Percentiles rank a stretch among this genome's conserved stretches.
Conservation (phyloP, 345 rosid species). For the Moringa oleifera region DNA sequence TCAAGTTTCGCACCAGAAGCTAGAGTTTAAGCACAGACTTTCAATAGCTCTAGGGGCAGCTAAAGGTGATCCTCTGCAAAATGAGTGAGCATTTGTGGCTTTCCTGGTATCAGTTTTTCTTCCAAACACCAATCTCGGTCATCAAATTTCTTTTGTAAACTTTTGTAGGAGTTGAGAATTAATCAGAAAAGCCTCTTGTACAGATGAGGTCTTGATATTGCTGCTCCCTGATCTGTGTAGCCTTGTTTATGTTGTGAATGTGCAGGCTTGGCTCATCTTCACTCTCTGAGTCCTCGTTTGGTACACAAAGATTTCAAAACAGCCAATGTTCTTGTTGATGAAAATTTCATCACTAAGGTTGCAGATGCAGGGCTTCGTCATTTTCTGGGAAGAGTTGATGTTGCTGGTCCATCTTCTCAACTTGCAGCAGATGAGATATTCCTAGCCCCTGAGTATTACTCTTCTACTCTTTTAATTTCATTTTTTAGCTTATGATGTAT, state of each 20-base stretch:
- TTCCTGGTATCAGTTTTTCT: constrained; percentile 60
- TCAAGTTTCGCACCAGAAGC: constrained; percentile 64
- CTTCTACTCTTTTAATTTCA: constrained; percentile 1
- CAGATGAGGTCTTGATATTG: constrained; percentile 13
- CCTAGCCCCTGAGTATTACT: constrained; percentile 75
- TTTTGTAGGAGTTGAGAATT: constrained; percentile 12
- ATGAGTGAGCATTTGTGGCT: constrained; percentile 76
- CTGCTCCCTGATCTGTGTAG: constrained; percentile 24
- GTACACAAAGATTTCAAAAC: constrained; percentile 91
- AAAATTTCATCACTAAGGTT: constrained; percentile 79
- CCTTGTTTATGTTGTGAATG: constrained; percentile 12
- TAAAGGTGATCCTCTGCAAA: constrained; percentile 91
- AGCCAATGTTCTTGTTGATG: constrained; percentile 88
- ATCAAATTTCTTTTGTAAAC: constrained; percentile 21
- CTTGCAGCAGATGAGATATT: constrained; percentile 68
- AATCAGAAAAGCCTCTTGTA: constrained; percentile 1
- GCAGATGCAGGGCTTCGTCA: constrained; percentile 90
- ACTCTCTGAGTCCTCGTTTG: constrained; percentile 71
- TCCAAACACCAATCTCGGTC: constrained; percentile 13
- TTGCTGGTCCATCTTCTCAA: constrained; percentile 79
- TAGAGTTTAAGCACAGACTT: constrained; percentile 94
- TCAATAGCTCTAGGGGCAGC: constrained; percentile 88
- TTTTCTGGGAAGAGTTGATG: constrained; percentile 64
- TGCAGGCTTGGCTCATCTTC: constrained; percentile 91
- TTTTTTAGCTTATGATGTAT: not conserved